Evolutionary conservation across 2,329 filamentous ascomycete species (phyloP).

Genomic region (Sordariomycetes sp.): DNA sequence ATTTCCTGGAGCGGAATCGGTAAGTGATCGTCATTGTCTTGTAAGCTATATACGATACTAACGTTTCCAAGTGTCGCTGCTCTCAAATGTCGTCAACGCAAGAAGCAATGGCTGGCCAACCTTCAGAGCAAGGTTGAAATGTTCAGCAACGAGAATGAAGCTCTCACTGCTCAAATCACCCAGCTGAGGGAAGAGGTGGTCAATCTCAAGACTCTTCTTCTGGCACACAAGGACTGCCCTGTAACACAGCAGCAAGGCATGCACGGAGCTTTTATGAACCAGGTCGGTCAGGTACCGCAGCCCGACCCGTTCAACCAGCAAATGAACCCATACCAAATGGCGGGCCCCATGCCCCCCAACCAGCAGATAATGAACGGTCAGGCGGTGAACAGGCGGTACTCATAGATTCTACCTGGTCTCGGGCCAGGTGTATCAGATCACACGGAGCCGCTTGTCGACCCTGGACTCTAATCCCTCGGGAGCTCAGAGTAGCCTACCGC

Average conservation of each 20-base stretch:
- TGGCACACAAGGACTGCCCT: slow-evolving; percentile 94
- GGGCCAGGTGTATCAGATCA: not conserved
- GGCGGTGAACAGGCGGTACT: slow-evolving; percentile 46
- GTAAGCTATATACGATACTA: not conserved
- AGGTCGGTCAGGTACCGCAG: slow-evolving; percentile 26
- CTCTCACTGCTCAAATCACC: slow-evolving; percentile 72
- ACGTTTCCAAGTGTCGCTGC: slow-evolving; percentile 70
- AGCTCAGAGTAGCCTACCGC: too few relatives aligned
- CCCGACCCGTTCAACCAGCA: slow-evolving; percentile 41
- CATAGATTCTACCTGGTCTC: slow-evolving; percentile 26
- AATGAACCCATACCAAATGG: slow-evolving; percentile 53
- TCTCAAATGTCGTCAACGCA: slow-evolving; percentile 91
- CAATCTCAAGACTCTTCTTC: slow-evolving; percentile 82
- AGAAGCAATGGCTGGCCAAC: slow-evolving; percentile 98
- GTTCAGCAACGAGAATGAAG: slow-evolving; percentile 86
- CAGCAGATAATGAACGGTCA: slow-evolving; percentile 49
- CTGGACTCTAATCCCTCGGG: too few relatives aligned
- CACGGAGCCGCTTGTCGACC: too few relatives aligned
- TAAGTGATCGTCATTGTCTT: slow-evolving; percentile 33
- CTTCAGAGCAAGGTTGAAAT: slow-evolving; percentile 91
- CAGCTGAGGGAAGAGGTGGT: slow-evolving; percentile 87
- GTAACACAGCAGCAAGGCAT: slow-evolving; percentile 76
- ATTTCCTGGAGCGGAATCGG: slow-evolving; percentile 95
- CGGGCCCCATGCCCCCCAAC: slow-evolving; percentile 36
- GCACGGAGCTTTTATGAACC: slow-evolving; percentile 46